These are phyloP conservation scores for Berkeleyomyces rouxiae DNA, from an alignment of 2,329 filamentous ascomycete genomes.

Conservation along the genomic window DNA sequence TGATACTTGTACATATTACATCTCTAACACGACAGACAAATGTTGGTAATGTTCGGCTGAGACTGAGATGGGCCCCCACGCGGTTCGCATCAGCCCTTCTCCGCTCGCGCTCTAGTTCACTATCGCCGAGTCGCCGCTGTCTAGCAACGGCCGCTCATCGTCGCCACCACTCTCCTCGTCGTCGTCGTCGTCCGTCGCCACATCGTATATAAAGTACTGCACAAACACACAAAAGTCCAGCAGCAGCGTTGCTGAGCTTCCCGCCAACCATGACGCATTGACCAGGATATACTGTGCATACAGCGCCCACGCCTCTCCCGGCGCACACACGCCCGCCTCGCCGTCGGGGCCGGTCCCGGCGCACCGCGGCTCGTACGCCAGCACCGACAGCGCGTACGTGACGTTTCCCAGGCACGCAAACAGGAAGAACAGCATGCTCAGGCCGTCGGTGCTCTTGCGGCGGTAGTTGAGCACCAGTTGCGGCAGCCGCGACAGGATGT, in stretches of 20 bases:
- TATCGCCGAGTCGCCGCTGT: not conserved
- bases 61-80: not conserved
- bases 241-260: conserved; percentile 72
- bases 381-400: conserved; percentile 81
- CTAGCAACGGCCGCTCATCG: not conserved
- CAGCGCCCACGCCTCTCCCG: conserved; percentile 46
- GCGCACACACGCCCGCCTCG: conserved; percentile 32
- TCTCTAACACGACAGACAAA: too few relatives aligned
- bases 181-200: conserved; percentile 24
- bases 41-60: not conserved
- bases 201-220: conserved; percentile 77
- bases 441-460: conserved; percentile 81
- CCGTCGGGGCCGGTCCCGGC: conserved; percentile 13
- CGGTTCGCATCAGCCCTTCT: not conserved
- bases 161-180: conserved; percentile 4
- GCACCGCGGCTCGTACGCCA: conserved; percentile 73
- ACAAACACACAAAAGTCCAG: conserved; percentile 76
- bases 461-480: conserved; percentile 86
- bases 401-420: conserved; percentile 93
- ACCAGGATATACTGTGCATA: conserved; percentile 76
- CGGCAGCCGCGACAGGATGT: conserved; percentile 76
- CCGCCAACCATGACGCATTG: conserved; percentile 79
- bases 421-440: conserved; percentile 87
- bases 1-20: too few relatives aligned
- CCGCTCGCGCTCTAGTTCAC: not conserved